These are phyloP conservation scores for Boletus reticulatus DNA, from an alignment of 768 basidiomycete genomes.

Conservation along the genomic window DNA sequence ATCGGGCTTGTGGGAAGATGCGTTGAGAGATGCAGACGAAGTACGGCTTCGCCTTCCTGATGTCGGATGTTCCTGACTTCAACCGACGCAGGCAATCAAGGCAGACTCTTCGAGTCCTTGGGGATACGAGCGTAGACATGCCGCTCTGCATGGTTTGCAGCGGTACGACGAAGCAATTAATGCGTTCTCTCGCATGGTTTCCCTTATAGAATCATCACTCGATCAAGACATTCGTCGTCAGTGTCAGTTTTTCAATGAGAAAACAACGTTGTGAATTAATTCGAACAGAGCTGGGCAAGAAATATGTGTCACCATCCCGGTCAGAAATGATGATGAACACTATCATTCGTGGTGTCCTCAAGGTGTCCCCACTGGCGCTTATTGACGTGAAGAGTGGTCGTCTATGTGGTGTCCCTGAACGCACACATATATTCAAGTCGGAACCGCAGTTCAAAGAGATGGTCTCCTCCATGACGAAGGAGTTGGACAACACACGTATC, in stretches of 20 bases:
- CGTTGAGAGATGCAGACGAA: conserved; percentile 15
- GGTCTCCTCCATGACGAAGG: conserved; percentile 5
- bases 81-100: not conserved
- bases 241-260: not conserved
- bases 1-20: conserved; percentile 2
- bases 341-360: not conserved
- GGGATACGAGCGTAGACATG: conserved; percentile 4
- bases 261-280: not conserved
- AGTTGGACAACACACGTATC: conserved; percentile 1
- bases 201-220: not conserved
- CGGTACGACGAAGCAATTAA: not conserved
- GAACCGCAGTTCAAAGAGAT: not conserved
- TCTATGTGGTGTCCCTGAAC: not conserved
- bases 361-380: not conserved
- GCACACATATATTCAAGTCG: not conserved
- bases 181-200: not conserved
- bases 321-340: not conserved
- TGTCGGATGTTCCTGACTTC: not conserved
- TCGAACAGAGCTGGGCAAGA: not conserved
- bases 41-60: not conserved
- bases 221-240: not conserved
- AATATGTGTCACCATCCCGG: not conserved
- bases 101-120: not conserved
- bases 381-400: not conserved
- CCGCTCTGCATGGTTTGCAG: not conserved